These are phyloP conservation scores for Panellus pusillus DNA, from an alignment of 768 basidiomycete genomes.

Conservation along the genomic window DNA sequence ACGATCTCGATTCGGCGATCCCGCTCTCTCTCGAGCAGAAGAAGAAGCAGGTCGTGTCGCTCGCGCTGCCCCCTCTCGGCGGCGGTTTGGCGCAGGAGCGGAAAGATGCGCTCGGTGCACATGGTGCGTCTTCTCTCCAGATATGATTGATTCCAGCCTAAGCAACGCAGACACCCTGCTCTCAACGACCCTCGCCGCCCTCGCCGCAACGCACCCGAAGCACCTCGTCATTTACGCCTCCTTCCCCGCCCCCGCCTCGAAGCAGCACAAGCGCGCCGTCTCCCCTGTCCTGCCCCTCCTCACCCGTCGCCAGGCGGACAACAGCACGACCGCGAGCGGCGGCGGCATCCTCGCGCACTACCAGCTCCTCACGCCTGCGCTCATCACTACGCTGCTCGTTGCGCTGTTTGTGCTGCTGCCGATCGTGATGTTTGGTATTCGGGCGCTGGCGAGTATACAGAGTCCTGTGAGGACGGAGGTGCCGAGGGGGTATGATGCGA, in stretches of 20 bases:
- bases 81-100: constrained; percentile 40
- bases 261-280: constrained; percentile 38
- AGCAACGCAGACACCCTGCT: constrained; percentile 43
- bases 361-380: constrained; percentile 74
- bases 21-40: constrained; percentile 30
- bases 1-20: constrained; percentile 37
- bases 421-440: constrained; percentile 60
- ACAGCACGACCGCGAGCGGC: constrained; percentile 34
- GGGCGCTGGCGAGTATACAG: constrained; percentile 72
- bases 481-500: constrained; percentile 65
- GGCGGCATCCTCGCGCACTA: constrained; percentile 72
- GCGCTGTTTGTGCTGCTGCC: constrained; percentile 69
- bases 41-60: constrained; percentile 54
- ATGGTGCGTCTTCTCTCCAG: constrained; percentile 43
- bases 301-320: constrained; percentile 23
- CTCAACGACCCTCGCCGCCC: constrained; percentile 45
- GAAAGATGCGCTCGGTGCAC: constrained; percentile 47
- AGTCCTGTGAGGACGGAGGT: constrained; percentile 62
- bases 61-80: constrained; percentile 55
- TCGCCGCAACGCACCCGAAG: constrained; percentile 52
- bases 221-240: constrained; percentile 66
- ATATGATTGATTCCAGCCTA: too few species aligned
- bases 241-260: constrained; percentile 31
- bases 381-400: constrained; percentile 67
- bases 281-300: constrained; percentile 19